phyloP scores from a whole-genome alignment of 2,329 filamentous ascomycete genomes.

The Hypoxylon rubiginosum region DNA sequence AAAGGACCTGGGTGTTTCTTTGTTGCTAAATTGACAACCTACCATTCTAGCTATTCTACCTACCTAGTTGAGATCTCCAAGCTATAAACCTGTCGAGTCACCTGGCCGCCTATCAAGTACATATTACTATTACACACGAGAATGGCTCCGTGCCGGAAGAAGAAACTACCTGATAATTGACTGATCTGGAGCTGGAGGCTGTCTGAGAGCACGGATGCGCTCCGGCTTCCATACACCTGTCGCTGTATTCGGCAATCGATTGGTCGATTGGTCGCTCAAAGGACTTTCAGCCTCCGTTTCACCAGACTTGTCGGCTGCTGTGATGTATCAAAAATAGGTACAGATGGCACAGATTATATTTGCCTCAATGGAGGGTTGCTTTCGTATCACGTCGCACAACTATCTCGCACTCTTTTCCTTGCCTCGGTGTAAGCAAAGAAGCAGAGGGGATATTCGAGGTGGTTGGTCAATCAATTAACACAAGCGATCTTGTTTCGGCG shows the following conservation, averaged over 20 bases:
- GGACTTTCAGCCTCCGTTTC: constrained; percentile 40
- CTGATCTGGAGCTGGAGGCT: constrained; percentile 6
- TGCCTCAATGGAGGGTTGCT: constrained; percentile 20
- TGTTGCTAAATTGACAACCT: neutral
- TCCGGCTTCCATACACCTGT: constrained; percentile 16
- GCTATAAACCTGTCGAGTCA: constrained; percentile 11
- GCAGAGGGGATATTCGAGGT: constrained; percentile 14
- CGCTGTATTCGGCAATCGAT: constrained; percentile 23
- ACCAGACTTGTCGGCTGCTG: constrained; percentile 20
- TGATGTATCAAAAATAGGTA: constrained; percentile 13
- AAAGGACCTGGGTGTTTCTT: no score
- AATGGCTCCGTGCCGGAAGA: constrained; percentile 11
- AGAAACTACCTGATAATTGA: constrained; percentile 8
- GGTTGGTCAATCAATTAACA: constrained; percentile 37
- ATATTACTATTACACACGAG: constrained; percentile 14
- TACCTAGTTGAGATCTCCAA: constrained; percentile 15
- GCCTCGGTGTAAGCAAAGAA: constrained; percentile 30
- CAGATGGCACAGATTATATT: neutral
- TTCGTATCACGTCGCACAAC: constrained; percentile 36
- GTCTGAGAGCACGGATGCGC: constrained; percentile 14
- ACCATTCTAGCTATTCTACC: neutral
- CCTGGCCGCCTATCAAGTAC: constrained; percentile 11
- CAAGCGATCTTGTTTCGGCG: constrained; percentile 43
- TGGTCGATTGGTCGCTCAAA: constrained; percentile 28
- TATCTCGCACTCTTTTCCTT: constrained; percentile 27